phyloP scores from a whole-genome alignment of 208 protist genomes.

The Leptomonas seymouri region DNA sequence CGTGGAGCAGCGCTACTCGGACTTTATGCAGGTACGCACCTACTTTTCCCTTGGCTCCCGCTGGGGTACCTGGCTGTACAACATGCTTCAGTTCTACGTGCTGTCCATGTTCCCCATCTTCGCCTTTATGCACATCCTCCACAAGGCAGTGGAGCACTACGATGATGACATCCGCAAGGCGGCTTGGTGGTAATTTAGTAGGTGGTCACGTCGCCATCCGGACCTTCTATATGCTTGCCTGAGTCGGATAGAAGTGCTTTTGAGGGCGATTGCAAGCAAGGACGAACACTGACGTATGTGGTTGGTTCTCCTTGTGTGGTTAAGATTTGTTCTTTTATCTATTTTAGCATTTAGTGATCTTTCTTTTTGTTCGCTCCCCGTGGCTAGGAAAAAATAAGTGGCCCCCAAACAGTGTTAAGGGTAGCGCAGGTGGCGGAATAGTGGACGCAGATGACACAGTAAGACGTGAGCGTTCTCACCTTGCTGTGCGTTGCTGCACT shows the following conservation, averaged over 20 bases:
- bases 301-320: too few species aligned
- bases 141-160: conserved; percentile 85
- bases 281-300: neutral
- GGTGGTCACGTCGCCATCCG: neutral
- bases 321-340: neutral
- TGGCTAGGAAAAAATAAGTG: conserved; percentile 13
- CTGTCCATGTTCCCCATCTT: conserved; percentile 84
- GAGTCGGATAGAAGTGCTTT: neutral
- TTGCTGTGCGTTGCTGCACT: too few species aligned
- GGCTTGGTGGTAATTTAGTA: conserved; percentile 83
- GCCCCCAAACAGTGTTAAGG: too few species aligned
- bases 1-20: conserved; percentile 88
- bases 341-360: conserved; percentile 17
- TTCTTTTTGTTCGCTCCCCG: conserved; percentile 25
- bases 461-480: too few species aligned
- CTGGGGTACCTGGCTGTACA: conserved; percentile 92
- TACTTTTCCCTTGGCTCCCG: conserved; percentile 89
- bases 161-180: conserved; percentile 84
- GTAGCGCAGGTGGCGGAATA: too few species aligned
- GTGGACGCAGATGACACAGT: too few species aligned
- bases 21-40: conserved; percentile 90
- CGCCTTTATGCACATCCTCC: conserved; percentile 77
- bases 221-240: neutral
- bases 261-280: neutral
- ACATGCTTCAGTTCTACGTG: conserved; percentile 88